Conservation (phyloP, 2,329 filamentous ascomycete genomes). For the Cladosporium sp. region DNA sequence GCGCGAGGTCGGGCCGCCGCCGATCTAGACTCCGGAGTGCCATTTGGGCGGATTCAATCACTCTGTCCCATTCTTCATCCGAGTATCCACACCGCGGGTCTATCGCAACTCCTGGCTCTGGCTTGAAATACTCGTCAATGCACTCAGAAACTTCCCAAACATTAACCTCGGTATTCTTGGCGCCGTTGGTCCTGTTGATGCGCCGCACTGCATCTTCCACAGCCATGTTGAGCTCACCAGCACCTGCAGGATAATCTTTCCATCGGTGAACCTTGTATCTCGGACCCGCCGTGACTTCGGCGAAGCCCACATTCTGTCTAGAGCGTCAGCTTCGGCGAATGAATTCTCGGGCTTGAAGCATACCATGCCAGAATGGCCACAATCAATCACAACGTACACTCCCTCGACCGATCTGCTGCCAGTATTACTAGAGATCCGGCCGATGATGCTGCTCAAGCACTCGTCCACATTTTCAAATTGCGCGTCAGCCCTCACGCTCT, state of each 20-base stretch:
- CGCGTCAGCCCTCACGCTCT: neutral
- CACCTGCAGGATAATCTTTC: neutral
- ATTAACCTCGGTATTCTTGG: neutral
- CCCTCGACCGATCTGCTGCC: neutral
- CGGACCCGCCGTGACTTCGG: neutral
- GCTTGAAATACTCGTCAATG: constrained; percentile 1
- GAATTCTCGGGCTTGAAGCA: neutral
- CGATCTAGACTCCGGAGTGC: neutral
- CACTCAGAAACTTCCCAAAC: neutral
- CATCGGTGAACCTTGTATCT: neutral
- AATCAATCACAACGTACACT: neutral
- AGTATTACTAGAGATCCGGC: neutral
- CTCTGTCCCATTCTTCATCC: neutral
- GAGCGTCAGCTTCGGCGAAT: neutral
- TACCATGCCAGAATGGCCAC: neutral
- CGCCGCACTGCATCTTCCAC: neutral
- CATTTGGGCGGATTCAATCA: neutral
- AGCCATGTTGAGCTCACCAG: neutral
- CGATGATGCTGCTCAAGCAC: neutral
- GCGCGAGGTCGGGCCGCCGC: neutral
- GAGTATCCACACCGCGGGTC: neutral
- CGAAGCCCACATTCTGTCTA: neutral
- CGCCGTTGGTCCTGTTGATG: neutral
- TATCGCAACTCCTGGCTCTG: neutral
- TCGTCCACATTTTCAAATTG: neutral